Conservation (phyloP, 2,329 filamentous ascomycete species). For the Mycosphaerella arachidis region DNA sequence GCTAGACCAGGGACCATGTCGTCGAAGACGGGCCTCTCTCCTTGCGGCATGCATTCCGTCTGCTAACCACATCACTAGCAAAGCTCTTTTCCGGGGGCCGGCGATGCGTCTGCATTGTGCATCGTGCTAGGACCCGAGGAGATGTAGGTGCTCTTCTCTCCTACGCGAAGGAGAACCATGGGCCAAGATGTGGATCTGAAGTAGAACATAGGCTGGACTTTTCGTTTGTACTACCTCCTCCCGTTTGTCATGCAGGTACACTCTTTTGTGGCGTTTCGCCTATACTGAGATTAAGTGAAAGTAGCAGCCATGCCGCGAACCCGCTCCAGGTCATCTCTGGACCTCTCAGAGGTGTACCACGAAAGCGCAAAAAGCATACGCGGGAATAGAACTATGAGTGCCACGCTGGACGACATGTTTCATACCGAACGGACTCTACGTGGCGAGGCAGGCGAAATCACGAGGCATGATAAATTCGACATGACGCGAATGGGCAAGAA, state of each 20-base stretch:
- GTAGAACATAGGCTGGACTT: not conserved
- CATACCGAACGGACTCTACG: not conserved
- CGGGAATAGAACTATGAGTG: not conserved
- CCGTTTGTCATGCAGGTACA: not conserved
- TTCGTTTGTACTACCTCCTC: not conserved
- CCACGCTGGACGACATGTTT: constrained; percentile 10
- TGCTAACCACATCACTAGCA: not conserved
- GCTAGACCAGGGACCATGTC: not conserved
- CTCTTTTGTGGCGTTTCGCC: not conserved
- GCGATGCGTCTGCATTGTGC: not conserved
- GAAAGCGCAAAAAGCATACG: constrained; percentile 6
- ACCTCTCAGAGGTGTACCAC: constrained; percentile 3
- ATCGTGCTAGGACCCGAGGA: not conserved
- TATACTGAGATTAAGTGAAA: not conserved
- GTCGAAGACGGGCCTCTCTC: not conserved
- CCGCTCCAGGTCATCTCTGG: not conserved
- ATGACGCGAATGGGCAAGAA: constrained; percentile 48
- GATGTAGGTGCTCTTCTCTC: not conserved
- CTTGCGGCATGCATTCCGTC: not conserved
- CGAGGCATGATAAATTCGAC: constrained; percentile 36
- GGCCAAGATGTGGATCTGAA: not conserved
- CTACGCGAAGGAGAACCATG: not conserved
- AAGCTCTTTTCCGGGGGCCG: not conserved
- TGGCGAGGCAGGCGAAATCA: constrained; percentile 14
- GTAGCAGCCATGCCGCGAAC: not conserved